Percentiles rank a stretch among this genome's conserved stretches.
Conservation (phyloP, 2,329 filamentous ascomycete species). For the Cladosporium sp. region DNA sequence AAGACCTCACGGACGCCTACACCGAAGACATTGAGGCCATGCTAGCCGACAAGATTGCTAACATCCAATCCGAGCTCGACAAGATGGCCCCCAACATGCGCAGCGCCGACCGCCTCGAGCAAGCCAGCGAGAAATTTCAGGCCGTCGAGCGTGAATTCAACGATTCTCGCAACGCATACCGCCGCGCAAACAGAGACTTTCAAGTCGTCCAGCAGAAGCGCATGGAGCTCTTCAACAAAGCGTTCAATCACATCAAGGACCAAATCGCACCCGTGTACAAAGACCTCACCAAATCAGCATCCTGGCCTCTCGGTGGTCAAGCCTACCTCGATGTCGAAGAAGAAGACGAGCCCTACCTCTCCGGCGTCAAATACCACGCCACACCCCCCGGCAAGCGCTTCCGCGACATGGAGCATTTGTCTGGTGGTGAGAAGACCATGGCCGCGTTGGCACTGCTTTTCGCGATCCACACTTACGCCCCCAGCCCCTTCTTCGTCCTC, state of each 20-base stretch:
- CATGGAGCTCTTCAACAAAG: constrained; percentile 89
- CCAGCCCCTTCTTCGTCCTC: constrained; percentile 93
- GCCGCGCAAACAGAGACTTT: constrained; percentile 75
- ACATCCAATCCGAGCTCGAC: constrained; percentile 73
- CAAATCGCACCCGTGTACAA: constrained; percentile 93
- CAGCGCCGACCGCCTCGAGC: constrained; percentile 84
- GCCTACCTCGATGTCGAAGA: constrained; percentile 92
- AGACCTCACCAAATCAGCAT: constrained; percentile 81
- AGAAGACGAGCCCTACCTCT: constrained; percentile 91
- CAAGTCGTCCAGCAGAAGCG: constrained; percentile 75
- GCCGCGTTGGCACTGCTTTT: constrained; percentile 93
- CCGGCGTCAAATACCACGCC: constrained; percentile 95
- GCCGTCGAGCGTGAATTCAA: constrained; percentile 87
- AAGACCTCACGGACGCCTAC: constrained; percentile 73
- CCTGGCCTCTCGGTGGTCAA: constrained; percentile 87
- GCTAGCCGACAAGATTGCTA: constrained; percentile 71
- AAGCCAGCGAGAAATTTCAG: constrained; percentile 75
- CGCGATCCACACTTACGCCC: constrained; percentile 93
- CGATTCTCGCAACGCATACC: constrained; percentile 69
- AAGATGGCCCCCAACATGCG: constrained; percentile 97
- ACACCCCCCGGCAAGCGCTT: constrained; percentile 99
- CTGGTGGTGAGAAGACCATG: constrained; percentile 98
- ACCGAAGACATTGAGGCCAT: constrained; percentile 68
- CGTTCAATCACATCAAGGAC: constrained; percentile 89
- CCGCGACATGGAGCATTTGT: constrained; percentile 97